phyloP scores from a whole-genome alignment of 345 rosid genomes.

The Populus euphratica region DNA sequence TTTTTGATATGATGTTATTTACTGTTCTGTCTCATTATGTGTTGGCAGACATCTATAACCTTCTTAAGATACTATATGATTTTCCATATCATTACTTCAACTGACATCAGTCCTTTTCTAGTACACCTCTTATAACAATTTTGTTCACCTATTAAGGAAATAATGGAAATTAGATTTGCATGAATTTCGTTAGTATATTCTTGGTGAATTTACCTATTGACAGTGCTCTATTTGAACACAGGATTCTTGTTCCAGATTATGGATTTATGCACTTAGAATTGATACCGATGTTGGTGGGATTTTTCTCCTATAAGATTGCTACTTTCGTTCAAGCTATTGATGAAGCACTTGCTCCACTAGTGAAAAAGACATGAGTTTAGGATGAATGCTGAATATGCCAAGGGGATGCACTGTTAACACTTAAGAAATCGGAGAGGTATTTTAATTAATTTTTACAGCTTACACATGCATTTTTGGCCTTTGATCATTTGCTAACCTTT shows the following conservation, averaged over 20 bases:
- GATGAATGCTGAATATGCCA: neutral
- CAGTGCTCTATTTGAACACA: slow-evolving; percentile 27
- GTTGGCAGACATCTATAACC: too few relatives aligned
- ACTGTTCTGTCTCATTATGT: too few relatives aligned
- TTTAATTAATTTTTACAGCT: neutral
- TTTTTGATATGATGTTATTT: too few relatives aligned
- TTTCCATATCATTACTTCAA: too few relatives aligned
- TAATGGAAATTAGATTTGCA: neutral
- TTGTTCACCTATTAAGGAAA: too few relatives aligned
- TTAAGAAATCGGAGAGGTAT: neutral
- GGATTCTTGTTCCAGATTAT: slow-evolving; percentile 82
- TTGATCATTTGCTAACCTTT: too few relatives aligned
- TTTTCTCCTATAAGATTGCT: slow-evolving; percentile 88
- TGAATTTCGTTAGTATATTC: neutral
- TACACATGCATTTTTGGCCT: neutral
- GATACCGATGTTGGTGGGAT: slow-evolving; percentile 91
- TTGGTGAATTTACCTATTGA: slow-evolving; percentile 8
- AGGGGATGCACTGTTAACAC: neutral
- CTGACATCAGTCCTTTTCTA: too few relatives aligned
- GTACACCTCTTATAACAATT: too few relatives aligned
- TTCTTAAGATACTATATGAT: too few relatives aligned
- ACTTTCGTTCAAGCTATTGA: slow-evolving; percentile 86
- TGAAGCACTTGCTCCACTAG: slow-evolving; percentile 47
- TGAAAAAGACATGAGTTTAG: slow-evolving; percentile 27
- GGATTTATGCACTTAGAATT: slow-evolving; percentile 69